Conservation (phyloP, 345 rosid genomes). For the Lepidium sativum region DNA sequence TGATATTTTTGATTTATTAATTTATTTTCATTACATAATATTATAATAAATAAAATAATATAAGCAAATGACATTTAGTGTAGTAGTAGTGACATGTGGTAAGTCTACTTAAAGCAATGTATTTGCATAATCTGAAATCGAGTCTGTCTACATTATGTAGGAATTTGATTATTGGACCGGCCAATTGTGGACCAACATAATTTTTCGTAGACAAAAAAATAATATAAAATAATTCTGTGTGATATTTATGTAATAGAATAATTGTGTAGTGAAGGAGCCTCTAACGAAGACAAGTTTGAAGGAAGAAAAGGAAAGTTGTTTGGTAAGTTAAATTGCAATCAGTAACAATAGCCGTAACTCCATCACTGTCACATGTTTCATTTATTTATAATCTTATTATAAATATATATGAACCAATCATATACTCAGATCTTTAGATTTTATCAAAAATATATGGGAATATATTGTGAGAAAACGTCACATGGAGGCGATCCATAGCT, state of each 20-base stretch:
- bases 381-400: neutral
- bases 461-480: slow-evolving; percentile 1
- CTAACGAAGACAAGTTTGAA: too few species aligned
- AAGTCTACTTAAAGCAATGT: too few species aligned
- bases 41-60: too few species aligned
- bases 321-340: neutral
- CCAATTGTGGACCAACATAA: too few species aligned
- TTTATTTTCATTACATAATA: neutral
- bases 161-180: too few species aligned
- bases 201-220: too few species aligned
- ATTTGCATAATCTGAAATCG: too few species aligned
- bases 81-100: too few species aligned
- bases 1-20: neutral
- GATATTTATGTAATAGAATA: neutral
- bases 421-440: neutral
- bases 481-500: slow-evolving; percentile 21
- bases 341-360: slow-evolving; percentile 7
- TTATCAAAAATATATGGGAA: neutral
- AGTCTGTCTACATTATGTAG: too few species aligned
- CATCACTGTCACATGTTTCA: slow-evolving; percentile 14
- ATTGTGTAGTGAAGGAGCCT: neutral
- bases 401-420: slow-evolving; percentile 4
- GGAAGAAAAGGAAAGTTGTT: neutral
- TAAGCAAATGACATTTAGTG: too few species aligned
- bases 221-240: too few species aligned